Percentiles rank a stretch among this genome's conserved stretches.
These are phyloP conservation scores for Aureobasidium mangrovei DNA, from an alignment of 2,329 filamentous ascomycete species.

Conservation along the genomic window DNA sequence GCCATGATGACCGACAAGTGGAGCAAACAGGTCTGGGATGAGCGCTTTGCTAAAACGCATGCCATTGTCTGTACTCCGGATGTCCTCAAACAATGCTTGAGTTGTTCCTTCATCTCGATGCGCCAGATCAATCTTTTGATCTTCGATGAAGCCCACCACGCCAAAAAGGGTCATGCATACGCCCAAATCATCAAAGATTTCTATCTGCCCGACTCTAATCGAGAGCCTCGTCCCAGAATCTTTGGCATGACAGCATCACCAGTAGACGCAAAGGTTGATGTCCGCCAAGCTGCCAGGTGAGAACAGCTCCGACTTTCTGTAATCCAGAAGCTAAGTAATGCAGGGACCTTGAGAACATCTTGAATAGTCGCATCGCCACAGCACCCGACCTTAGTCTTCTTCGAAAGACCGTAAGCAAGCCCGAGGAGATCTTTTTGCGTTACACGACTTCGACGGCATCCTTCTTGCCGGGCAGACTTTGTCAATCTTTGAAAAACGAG, in stretches of 20 bases:
- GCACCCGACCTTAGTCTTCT: slow-evolving; percentile 52
- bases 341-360: slow-evolving; percentile 60
- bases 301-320: not conserved
- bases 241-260: slow-evolving; percentile 98
- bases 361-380: slow-evolving; percentile 79
- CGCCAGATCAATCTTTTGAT: slow-evolving; percentile 78
- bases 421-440: slow-evolving; percentile 49
- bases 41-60: slow-evolving; percentile 57
- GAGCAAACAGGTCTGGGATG: slow-evolving; percentile 51
- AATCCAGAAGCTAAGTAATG: not conserved
- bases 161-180: slow-evolving; percentile 89
- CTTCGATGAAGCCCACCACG: slow-evolving; percentile 94
- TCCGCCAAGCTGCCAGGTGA: slow-evolving; percentile 55
- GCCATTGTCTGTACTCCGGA: slow-evolving; percentile 89
- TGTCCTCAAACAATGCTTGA: slow-evolving; percentile 69
- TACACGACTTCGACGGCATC: slow-evolving; percentile 44
- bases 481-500: slow-evolving; percentile 46
- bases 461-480: slow-evolving; percentile 55
- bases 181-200: slow-evolving; percentile 82
- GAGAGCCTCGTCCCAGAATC: slow-evolving; percentile 57
- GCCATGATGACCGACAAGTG: slow-evolving; percentile 54
- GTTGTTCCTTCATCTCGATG: slow-evolving; percentile 72
- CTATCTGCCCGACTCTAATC: slow-evolving; percentile 49
- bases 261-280: slow-evolving; percentile 70
- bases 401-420: slow-evolving; percentile 49